Evolutionary conservation across 1,284 basidiomycete species (phyloP).

Genomic region (Schizophyllum amplum): DNA sequence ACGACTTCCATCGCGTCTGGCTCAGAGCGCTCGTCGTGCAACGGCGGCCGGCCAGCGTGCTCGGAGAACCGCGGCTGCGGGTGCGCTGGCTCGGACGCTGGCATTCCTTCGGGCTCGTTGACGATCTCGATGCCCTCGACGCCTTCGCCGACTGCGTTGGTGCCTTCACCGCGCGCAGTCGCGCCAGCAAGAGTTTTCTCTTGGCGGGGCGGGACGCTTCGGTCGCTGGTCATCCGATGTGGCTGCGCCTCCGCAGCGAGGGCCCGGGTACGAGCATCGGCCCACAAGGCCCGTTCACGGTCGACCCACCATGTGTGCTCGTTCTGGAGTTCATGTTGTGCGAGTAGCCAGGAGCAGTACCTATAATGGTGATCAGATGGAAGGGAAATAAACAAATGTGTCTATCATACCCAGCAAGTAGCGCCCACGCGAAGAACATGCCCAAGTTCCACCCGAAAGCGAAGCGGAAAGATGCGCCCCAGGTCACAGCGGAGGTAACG

Average conservation of each 20-base stretch:
- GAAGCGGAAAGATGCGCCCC: conserved; percentile 17
- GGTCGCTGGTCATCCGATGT: neutral
- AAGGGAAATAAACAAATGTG: conserved; percentile 1
- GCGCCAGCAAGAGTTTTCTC: neutral
- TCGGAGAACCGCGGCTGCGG: neutral
- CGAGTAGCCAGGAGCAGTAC: neutral
- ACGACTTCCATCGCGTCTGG: neutral
- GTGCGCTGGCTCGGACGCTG: no score
- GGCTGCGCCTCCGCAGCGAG: neutral
- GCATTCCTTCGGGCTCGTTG: neutral
- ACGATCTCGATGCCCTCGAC: neutral
- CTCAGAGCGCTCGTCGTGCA: neutral
- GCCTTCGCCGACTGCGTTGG: neutral
- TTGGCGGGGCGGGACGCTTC: neutral
- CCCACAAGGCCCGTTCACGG: neutral
- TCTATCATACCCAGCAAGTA: neutral
- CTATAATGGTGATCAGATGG: neutral
- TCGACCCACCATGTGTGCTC: neutral
- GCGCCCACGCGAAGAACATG: conserved; percentile 22
- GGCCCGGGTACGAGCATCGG: neutral
- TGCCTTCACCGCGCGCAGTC: neutral
- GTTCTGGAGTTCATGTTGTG: neutral
- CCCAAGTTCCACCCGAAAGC: conserved; percentile 23
- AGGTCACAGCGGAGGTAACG: conserved; percentile 22
- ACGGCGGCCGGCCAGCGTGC: neutral